phyloP scores from a whole-genome alignment of 2,329 filamentous ascomycete species.

The Fusarium sp. region DNA sequence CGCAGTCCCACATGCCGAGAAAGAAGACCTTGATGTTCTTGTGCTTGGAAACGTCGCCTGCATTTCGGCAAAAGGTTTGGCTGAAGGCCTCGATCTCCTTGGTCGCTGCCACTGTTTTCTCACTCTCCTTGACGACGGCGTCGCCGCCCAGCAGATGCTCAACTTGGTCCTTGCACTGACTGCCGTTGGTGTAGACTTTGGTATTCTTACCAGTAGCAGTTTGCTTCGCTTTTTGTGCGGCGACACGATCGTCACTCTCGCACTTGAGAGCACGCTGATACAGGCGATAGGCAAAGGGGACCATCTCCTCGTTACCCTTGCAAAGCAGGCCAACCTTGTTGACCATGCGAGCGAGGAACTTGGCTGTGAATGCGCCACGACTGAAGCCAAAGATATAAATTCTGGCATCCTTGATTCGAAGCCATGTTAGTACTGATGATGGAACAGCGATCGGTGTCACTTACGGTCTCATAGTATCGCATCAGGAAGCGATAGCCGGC shows the following conservation, averaged over 20 bases:
- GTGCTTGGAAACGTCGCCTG: constrained; percentile 3
- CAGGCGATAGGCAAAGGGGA: constrained; percentile 61
- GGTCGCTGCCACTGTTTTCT: constrained; percentile 26
- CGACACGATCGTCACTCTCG: constrained; percentile 40
- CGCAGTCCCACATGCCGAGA: constrained; percentile 66
- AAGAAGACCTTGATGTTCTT: constrained; percentile 62
- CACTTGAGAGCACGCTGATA: constrained; percentile 56
- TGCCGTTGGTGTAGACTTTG: background rate
- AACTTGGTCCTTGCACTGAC: background rate
- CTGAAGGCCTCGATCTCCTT: constrained; percentile 60
- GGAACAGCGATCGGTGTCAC: background rate
- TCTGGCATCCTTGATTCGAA: constrained; percentile 54
- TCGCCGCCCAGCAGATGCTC: constrained; percentile 22
- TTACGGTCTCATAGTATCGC: constrained; percentile 60
- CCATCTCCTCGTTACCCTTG: constrained; percentile 65
- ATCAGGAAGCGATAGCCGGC: constrained; percentile 66
- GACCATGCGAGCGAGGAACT: constrained; percentile 64
- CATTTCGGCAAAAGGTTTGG: constrained; percentile 60
- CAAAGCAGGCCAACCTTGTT: constrained; percentile 61
- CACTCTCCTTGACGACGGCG: constrained; percentile 32
- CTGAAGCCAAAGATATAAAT: constrained; percentile 68
- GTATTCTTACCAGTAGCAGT: background rate
- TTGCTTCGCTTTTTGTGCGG: background rate
- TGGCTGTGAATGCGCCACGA: constrained; percentile 65
- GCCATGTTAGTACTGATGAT: background rate